These are phyloP conservation scores for Geotrichum phurueaensis DNA, from an alignment of 1,139 yeast species.

Conservation along the genomic window DNA sequence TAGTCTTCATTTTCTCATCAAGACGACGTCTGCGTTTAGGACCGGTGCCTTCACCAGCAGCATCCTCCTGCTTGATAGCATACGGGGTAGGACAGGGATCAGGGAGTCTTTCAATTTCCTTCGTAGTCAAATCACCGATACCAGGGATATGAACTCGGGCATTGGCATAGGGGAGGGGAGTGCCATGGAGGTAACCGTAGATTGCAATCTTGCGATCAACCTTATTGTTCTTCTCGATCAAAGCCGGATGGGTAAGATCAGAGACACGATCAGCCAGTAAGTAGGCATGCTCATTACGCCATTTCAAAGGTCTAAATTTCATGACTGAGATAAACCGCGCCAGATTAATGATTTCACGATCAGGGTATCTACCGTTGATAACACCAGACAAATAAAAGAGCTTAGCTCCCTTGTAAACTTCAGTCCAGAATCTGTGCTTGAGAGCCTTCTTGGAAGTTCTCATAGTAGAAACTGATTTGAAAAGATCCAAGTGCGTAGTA, in stretches of 20 bases:
- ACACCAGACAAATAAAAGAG: constrained; percentile 92
- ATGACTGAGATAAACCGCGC: constrained; percentile 91
- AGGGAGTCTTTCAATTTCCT: constrained; percentile 78
- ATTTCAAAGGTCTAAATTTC: constrained; percentile 95
- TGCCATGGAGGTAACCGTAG: constrained; percentile 93
- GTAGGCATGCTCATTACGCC: constrained; percentile 99
- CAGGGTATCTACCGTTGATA: constrained; percentile 95
- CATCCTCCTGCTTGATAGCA: constrained; percentile 75
- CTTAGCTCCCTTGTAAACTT: constrained; percentile 97
- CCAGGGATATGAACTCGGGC: constrained; percentile 93
- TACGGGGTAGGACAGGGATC: constrained; percentile 99
- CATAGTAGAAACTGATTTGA: constrained; percentile 82
- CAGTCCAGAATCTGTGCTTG: constrained; percentile 97
- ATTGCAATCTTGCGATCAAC: constrained; percentile 84
- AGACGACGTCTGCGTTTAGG: constrained; percentile 75
- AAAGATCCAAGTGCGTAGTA: constrained; percentile 90
- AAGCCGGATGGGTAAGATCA: constrained; percentile 91
- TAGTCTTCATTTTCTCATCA: constrained; percentile 88
- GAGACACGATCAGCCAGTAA: constrained; percentile 84
- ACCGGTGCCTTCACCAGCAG: constrained; percentile 53
- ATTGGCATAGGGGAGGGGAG: constrained; percentile 67
- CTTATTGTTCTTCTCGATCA: constrained; percentile 70
- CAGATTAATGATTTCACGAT: constrained; percentile 85
- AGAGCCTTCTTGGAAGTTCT: constrained; percentile 88
- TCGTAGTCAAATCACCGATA: constrained; percentile 78